A percentile compares a stretch with the other conserved stretches of the same genome.
These are phyloP conservation scores for Inosperma sp. DNA, from an alignment of 768 basidiomycete species.

Conservation along the genomic window DNA sequence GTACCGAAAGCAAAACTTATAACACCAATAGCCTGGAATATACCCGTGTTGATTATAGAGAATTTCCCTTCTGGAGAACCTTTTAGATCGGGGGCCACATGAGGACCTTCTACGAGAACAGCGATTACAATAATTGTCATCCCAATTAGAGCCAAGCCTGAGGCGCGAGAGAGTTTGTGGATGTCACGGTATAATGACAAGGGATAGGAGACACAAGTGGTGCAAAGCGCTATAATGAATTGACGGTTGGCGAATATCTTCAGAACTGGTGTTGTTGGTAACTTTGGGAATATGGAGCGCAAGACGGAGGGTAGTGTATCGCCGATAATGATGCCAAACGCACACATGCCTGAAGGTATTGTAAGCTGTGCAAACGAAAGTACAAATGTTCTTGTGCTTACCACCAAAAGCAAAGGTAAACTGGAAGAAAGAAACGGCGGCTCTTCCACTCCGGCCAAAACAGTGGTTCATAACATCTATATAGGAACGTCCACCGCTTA, in stretches of 20 bases:
- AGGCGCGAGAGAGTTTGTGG: constrained; percentile 91
- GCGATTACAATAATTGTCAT: constrained; percentile 91
- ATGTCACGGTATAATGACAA: constrained; percentile 96
- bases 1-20: constrained; percentile 87
- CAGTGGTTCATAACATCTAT: constrained; percentile 93
- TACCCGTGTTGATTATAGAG: constrained; percentile 69
- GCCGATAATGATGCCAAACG: constrained; percentile 96
- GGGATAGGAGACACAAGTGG: constrained; percentile 86
- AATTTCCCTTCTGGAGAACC: constrained; percentile 74
- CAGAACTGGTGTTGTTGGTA: constrained; percentile 65
- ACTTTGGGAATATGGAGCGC: constrained; percentile 73
- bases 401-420: constrained; percentile 98
- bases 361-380: not conserved
- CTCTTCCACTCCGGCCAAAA: constrained; percentile 88
- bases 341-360: constrained; percentile 76
- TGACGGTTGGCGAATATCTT: constrained; percentile 78
- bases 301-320: constrained; percentile 97
- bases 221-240: constrained; percentile 86
- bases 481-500: constrained; percentile 88
- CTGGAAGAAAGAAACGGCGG: constrained; percentile 94
- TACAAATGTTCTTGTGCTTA: constrained; percentile 28
- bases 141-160: constrained; percentile 83
- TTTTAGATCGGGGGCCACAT: constrained; percentile 65
- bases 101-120: constrained; percentile 78
- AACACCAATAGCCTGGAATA: constrained; percentile 95